Percentiles rank a stretch among this genome's conserved stretches.
phyloP scores from a whole-genome alignment of 768 basidiomycete genomes.

The Fomitopsis pulvina region DNA sequence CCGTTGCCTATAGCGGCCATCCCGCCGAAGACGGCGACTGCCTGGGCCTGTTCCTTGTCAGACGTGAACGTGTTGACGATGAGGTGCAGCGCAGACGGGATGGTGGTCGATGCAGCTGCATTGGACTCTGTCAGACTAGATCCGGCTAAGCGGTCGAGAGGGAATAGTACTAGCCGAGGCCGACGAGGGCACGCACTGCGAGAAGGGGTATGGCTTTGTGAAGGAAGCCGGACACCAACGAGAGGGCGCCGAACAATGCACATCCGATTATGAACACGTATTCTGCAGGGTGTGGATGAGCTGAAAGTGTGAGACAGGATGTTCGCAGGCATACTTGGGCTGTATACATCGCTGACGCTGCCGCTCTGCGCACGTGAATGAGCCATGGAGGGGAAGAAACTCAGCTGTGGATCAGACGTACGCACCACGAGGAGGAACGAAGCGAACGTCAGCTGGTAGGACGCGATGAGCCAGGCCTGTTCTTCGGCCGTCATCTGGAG shows the following conservation, averaged over 20 bases:
- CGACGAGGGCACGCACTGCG: constrained; percentile 19
- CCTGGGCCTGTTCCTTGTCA: constrained; percentile 30
- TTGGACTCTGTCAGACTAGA: not conserved
- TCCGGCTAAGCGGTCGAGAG: not conserved
- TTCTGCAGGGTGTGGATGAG: constrained; percentile 6
- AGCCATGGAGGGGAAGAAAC: not conserved
- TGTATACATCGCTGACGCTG: constrained; percentile 19
- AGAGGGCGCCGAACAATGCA: constrained; percentile 13
- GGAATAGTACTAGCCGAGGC: constrained; percentile 10
- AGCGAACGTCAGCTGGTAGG: constrained; percentile 26
- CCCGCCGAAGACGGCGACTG: constrained; percentile 34
- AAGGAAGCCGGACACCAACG: constrained; percentile 19
- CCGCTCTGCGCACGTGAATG: constrained; percentile 15
- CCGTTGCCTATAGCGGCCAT: constrained; percentile 36
- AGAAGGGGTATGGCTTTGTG: constrained; percentile 17
- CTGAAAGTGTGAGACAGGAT: not conserved
- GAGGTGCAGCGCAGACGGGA: constrained; percentile 32
- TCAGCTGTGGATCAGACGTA: not conserved
- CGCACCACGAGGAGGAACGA: constrained; percentile 21
- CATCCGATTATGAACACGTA: constrained; percentile 16
- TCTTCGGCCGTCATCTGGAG: constrained; percentile 13
- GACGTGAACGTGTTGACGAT: constrained; percentile 39
- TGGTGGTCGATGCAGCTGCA: constrained; percentile 30
- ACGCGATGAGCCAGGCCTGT: constrained; percentile 22
- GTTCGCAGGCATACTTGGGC: constrained; percentile 16